Evolutionary conservation across 169 alveolate genomes (phyloP), one percentile per base, ranked within the genome.

Genomic region (Cyclospora cayetanensis): DNA sequence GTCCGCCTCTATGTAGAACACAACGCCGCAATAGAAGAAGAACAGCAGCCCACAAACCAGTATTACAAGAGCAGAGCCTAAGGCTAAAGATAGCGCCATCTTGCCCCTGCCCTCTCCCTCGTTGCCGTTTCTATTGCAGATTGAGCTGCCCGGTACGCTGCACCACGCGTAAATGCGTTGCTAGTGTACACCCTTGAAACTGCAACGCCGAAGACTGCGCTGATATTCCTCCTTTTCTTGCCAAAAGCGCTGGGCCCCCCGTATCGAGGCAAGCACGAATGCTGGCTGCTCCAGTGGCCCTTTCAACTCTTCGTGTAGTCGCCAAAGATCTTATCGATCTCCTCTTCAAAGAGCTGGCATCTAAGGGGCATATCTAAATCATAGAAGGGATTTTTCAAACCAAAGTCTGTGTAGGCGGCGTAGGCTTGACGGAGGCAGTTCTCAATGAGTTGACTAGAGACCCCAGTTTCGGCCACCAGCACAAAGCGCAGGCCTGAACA

Each of bases 381-480:
- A 90, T 96, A 94, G 83, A 96, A 98, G 35, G 99, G 99, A 90
- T 98, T 97, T 96, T 98, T 98, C 80, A 97, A 95, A 39, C 98
- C 99, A 77, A 91, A 96, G 94, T 98, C 99, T 34, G 98, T 92
- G 92, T 97, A 98, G 43, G 94, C 93, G 91, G 97, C 98, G 95
- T 98, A 97, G 31, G 98, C 97, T 92, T 94, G 92, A 77, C 93
- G 93, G 52, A 97, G 96, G 60, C 95, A 93, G 15, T 25, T n/a
- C 25, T 87, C 92, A 27, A 74, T 85, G 4, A 85, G 7, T 11
- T 29, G 43, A 1, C 35, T 50, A 4, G 77, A 66, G 27, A 66
- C 27, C 25, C 41, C 31, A 35, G 53, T 43, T 20, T 85, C 91
- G 18, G 85, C 63, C 68, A 85, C 91, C 68, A 85, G 53, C 46